Base-by-base conservation (phyloP, 2,329 filamentous ascomycete species). In the Mycosphaerella sp. region DNA sequence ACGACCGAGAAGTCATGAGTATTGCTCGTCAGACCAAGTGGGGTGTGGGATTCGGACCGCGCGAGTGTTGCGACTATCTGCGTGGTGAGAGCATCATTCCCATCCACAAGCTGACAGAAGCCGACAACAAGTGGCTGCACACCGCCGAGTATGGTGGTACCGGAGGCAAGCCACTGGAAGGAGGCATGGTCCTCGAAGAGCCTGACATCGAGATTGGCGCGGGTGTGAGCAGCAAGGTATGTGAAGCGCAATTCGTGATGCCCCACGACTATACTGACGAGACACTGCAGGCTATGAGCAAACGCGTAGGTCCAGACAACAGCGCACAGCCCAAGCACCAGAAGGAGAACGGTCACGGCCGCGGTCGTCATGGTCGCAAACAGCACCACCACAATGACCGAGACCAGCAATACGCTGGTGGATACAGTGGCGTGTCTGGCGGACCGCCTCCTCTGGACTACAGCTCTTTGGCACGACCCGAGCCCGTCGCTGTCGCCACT, bases 201-300 rank as follows among this genome's bases (percentile, higher is more conserved):
- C 93, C 93, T 2, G 93, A 98, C 66, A 98, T 98, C 62, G 93
- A 98, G 71, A 98, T 98, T 52, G 93, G 93, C 47, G 90, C 91
- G 14, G 93, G 93, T 50, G 94, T 98, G 12, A 96, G 90, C 14
- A 96, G 89, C 39, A 98, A 98, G 75, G 45, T 49, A 49, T 35
- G 39, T 39, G 30, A 13, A 16, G 14, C 9, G 9, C 10, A 2
- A 32, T 30, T 30, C 35, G 14, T 8, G 17, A 13, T 39, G 13
- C 16, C 7, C 9, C 14, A 4, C 12, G 10, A 30, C 27, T 30
- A 6, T 25, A 41, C 45, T 49, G 12, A 49, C 37, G 9, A 49
- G 17, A 13, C 16, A 41, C 21, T 12, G 9, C 30, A 49, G 45
- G 68, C 67, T 9, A 70, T 68, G 68, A 68, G 64, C 54, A 66